phyloP scores from a whole-genome alignment of 1,284 basidiomycete species.

The Porogramme epimiltina region DNA sequence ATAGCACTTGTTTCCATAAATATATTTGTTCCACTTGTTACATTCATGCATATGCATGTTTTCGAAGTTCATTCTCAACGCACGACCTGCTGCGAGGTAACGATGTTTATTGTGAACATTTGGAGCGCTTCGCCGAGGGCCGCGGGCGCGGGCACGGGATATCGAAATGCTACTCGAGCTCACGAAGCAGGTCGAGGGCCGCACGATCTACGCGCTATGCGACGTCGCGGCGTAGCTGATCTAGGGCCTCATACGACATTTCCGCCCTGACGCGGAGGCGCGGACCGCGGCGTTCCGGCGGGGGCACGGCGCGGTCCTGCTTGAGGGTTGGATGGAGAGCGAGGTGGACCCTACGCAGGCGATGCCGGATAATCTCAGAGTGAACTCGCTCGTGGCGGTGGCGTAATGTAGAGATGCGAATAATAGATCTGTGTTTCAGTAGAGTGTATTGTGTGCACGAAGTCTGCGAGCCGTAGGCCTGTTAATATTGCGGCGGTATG shows the following conservation, averaged over 20 bases:
- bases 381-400: too few relatives aligned
- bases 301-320: slow-evolving; percentile 83
- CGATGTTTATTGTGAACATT: slow-evolving; percentile 99
- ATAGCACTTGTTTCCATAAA: too few relatives aligned
- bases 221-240: slow-evolving; percentile 99
- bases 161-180: slow-evolving; percentile 97
- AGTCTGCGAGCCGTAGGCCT: too few relatives aligned
- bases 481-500: too few relatives aligned
- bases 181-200: slow-evolving; percentile 95
- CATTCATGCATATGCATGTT: too few relatives aligned
- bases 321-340: slow-evolving; percentile 81
- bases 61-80: too few relatives aligned
- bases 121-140: slow-evolving; percentile 90
- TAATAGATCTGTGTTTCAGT: too few relatives aligned
- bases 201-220: slow-evolving; percentile 94
- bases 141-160: slow-evolving; percentile 89
- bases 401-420: too few relatives aligned
- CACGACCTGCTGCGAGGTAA: too few relatives aligned
- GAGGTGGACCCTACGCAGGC: slow-evolving; percentile 77
- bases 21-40: too few relatives aligned
- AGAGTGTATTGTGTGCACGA: too few relatives aligned
- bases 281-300: slow-evolving; percentile 83
- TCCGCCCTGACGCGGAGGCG: slow-evolving; percentile 91
- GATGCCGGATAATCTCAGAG: slow-evolving; percentile 82
- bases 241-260: slow-evolving; percentile 95